Evolutionary conservation across 495 filamentous ascomycete genomes (phyloP).

Genomic region (Neurospora sp.): DNA sequence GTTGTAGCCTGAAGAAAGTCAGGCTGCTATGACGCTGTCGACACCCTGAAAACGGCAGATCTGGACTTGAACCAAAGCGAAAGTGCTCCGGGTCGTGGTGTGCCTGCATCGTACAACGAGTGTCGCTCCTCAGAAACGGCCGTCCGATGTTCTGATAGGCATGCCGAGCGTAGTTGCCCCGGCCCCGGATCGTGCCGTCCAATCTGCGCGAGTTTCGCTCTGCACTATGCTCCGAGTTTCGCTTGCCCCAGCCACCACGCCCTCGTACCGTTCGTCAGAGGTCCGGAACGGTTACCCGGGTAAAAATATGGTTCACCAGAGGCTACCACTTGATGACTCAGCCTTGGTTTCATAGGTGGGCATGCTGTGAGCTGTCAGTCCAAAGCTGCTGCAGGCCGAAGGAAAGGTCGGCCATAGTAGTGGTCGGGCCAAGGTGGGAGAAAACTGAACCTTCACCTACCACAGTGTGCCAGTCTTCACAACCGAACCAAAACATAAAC

Average conservation of each 20-base stretch:
- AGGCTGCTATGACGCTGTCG: slow-evolving; percentile 16
- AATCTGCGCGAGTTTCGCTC: background rate
- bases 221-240: slow-evolving; percentile 1
- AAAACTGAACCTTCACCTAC: background rate
- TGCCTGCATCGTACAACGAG: slow-evolving; percentile 17
- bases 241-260: slow-evolving; percentile 2
- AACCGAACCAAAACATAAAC: slow-evolving; percentile 1
- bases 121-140: slow-evolving; percentile 5
- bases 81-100: slow-evolving; percentile 13
- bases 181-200: slow-evolving; percentile 5
- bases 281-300: background rate
- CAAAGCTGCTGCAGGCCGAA: background rate
- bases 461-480: background rate
- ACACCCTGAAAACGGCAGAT: slow-evolving; percentile 9
- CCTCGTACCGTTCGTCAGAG: slow-evolving; percentile 2
- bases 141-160: slow-evolving; percentile 13
- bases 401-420: background rate
- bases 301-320: background rate
- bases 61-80: slow-evolving; percentile 10
- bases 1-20: slow-evolving; percentile 7
- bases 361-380: slow-evolving; percentile 1
- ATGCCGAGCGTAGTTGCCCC: slow-evolving; percentile 1
- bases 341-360: background rate
- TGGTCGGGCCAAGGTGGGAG: background rate
- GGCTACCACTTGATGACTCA: slow-evolving; percentile 9